These are phyloP conservation scores for Coniochaeta pulveracea DNA, from an alignment of 2,329 filamentous ascomycete genomes.

Conservation along the genomic window DNA sequence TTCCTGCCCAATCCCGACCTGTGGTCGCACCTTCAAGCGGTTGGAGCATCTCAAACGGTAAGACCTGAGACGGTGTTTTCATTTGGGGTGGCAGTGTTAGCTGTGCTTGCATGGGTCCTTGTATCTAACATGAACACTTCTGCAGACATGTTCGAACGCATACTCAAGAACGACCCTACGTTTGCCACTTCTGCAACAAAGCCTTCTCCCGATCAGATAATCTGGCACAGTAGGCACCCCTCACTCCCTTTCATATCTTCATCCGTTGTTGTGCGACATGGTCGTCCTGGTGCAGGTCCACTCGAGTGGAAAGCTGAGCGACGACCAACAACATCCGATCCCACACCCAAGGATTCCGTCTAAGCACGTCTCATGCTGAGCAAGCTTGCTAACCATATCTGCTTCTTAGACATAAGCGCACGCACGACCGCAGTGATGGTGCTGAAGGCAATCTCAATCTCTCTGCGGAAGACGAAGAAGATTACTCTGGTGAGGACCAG, in stretches of 20 bases:
- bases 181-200: constrained; percentile 96
- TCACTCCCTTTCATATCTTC: constrained; percentile 24
- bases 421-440: constrained; percentile 54
- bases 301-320: no score
- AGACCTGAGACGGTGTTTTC: constrained; percentile 35
- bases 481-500: constrained; percentile 72
- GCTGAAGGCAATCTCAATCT: constrained; percentile 46
- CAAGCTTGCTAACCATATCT: no score
- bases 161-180: constrained; percentile 97
- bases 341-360: no score
- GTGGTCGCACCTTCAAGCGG: constrained; percentile 94
- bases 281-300: no score
- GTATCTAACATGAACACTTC: constrained; percentile 32
- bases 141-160: constrained; percentile 95
- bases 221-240: constrained; percentile 74
- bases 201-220: constrained; percentile 98
- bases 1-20: constrained; percentile 97
- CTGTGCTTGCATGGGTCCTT: no score
- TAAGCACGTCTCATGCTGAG: no score
- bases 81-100: no score
- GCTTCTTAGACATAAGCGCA: constrained; percentile 72
- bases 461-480: constrained; percentile 78
- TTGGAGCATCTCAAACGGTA: constrained; percentile 99
- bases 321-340: no score
- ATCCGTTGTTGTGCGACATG: constrained; percentile 21